phyloP scores from a whole-genome alignment of 768 basidiomycete species.

The Boletus eberwhitei region DNA sequence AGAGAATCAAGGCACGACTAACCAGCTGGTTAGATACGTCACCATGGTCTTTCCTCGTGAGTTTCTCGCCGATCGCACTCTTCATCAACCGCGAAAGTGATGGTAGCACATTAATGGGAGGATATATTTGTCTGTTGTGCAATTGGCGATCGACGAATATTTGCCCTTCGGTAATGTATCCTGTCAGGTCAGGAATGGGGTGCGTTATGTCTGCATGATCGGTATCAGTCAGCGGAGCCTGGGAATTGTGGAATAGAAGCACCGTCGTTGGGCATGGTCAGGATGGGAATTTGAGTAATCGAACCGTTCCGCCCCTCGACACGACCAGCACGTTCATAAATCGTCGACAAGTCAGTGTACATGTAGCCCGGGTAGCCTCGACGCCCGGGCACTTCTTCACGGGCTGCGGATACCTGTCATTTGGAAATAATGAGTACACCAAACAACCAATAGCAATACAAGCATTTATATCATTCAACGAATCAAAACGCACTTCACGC shows the following conservation, averaged over 20 bases:
- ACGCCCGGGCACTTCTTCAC: slow-evolving; percentile 98
- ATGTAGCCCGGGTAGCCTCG: slow-evolving; percentile 98
- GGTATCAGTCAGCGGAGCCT: slow-evolving; percentile 23
- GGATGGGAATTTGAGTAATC: slow-evolving; percentile 98
- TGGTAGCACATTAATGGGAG: slow-evolving; percentile 98
- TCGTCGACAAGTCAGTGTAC: slow-evolving; percentile 99
- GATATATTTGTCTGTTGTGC: slow-evolving; percentile 96
- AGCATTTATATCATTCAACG: slow-evolving; percentile 11
- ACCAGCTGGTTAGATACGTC: slow-evolving; percentile 99
- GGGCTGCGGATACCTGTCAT: slow-evolving; percentile 82
- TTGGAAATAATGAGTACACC: slow-evolving; percentile 3
- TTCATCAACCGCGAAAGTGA: slow-evolving; percentile 99
- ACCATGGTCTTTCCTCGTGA: slow-evolving; percentile 97
- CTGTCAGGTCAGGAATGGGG: slow-evolving; percentile 98
- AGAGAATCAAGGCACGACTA: slow-evolving; percentile 36
- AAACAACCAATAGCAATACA: neutral
- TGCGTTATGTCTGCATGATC: slow-evolving; percentile 89
- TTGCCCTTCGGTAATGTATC: slow-evolving; percentile 99
- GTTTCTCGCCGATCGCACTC: slow-evolving; percentile 95
- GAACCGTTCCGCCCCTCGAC: slow-evolving; percentile 97
- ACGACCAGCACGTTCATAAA: slow-evolving; percentile 98
- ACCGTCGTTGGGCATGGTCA: slow-evolving; percentile 99
- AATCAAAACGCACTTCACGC: slow-evolving; percentile 66
- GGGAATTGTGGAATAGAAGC: slow-evolving; percentile 31
- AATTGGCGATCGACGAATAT: slow-evolving; percentile 98